Evolutionary conservation across 2,329 filamentous ascomycete genomes (phyloP).

Genomic region (Arthrobotrys megalospora): DNA sequence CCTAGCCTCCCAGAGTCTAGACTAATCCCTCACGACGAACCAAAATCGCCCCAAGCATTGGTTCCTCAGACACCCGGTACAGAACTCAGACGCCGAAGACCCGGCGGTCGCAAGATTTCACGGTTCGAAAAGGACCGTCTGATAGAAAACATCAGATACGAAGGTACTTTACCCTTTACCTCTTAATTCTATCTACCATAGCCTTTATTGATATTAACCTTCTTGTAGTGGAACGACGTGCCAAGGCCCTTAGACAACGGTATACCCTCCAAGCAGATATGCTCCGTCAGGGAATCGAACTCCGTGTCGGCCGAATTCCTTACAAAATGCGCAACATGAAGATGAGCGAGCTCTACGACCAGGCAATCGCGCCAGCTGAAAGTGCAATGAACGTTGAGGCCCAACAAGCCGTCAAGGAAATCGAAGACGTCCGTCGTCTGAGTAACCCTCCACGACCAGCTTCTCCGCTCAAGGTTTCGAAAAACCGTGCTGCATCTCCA

Average conservation of each 20-base stretch:
- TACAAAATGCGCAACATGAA: conserved; percentile 59
- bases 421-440: conserved; percentile 52
- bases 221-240: conserved; percentile 40
- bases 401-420: conserved; percentile 30
- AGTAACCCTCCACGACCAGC: conserved; percentile 22
- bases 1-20: conserved; percentile 35
- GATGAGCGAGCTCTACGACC: conserved; percentile 57
- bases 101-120: conserved; percentile 45
- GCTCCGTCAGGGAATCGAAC: conserved; percentile 53
- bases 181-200: neutral
- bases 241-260: conserved; percentile 48
- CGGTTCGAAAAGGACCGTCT: conserved; percentile 57
- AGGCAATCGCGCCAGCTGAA: conserved; percentile 28
- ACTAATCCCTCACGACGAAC: conserved; percentile 28
- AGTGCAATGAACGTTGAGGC: conserved; percentile 29
- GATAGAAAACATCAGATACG: conserved; percentile 57
- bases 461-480: conserved; percentile 38
- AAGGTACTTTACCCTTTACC: conserved; percentile 29
- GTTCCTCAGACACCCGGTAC: conserved; percentile 45
- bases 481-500: conserved; percentile 45
- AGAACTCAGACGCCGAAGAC: conserved; percentile 20
- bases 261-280: conserved; percentile 57
- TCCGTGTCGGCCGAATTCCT: conserved; percentile 49
- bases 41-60: conserved; percentile 7
- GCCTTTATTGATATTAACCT: conserved; percentile 2